Evolutionary conservation across 805 yeast species (phyloP).

Genomic region (Wickerhamomyces chambardii): DNA sequence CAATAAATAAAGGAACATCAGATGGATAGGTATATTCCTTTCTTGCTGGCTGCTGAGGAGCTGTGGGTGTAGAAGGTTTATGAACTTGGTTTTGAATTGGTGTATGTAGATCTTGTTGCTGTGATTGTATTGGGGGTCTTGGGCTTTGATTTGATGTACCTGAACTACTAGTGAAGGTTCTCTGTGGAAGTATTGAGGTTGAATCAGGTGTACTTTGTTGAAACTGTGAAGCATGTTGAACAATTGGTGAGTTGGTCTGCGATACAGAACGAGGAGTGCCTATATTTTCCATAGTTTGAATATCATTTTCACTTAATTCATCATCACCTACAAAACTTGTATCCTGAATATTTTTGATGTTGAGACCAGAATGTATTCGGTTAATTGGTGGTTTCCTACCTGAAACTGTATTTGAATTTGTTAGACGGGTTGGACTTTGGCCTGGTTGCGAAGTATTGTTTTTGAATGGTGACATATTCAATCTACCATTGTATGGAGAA

Average conservation of each 20-base stretch:
- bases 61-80: background rate
- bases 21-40: constrained; percentile 11
- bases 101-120: background rate
- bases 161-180: background rate
- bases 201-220: background rate
- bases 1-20: constrained; percentile 42
- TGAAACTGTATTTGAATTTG: no score
- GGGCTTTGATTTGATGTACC: background rate
- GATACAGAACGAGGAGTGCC: background rate
- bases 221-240: background rate
- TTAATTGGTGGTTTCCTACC: no score
- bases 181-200: background rate
- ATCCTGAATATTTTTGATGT: no score
- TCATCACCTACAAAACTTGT: no score
- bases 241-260: background rate
- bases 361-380: no score
- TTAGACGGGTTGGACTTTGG: background rate
- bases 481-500: constrained; percentile 2
- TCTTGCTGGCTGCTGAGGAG: background rate
- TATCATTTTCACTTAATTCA: background rate
- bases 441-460: no score
- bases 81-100: background rate
- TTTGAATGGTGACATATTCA: background rate
- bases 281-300: background rate
- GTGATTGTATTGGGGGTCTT: background rate